Evolutionary conservation across 1,284 basidiomycete species (phyloP).

Genomic region (Cutaneotrichosporon daszewskae): DNA sequence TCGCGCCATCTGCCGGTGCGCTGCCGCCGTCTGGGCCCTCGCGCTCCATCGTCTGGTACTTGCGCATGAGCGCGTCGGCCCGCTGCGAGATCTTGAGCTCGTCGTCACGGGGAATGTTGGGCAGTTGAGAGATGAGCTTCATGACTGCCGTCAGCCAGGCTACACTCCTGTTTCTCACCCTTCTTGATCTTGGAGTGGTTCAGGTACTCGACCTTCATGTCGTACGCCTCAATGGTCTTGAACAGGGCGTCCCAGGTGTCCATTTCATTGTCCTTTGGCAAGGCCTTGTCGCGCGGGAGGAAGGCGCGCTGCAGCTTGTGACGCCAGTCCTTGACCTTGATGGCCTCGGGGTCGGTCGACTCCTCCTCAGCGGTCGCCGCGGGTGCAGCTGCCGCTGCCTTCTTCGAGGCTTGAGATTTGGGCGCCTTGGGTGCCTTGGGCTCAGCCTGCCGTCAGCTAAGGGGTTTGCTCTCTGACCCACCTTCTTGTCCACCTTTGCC

Average conservation of each 20-base stretch:
- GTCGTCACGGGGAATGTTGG: conserved; percentile 69
- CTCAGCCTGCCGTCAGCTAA: conserved; percentile 48
- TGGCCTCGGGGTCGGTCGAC: conserved; percentile 58
- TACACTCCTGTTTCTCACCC: conserved; percentile 30
- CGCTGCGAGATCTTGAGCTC: conserved; percentile 82
- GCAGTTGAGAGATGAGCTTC: conserved; percentile 78
- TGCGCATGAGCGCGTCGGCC: conserved; percentile 49
- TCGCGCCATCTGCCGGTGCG: conserved; percentile 10
- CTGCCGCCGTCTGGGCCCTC: conserved; percentile 1
- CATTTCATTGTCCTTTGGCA: conserved; percentile 61
- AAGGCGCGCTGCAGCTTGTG: conserved; percentile 87
- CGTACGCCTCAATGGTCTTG: conserved; percentile 73
- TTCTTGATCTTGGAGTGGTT: conserved; percentile 96
- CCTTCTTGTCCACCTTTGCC: conserved; percentile 50
- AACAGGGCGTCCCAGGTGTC: conserved; percentile 69
- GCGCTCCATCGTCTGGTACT: conserved; percentile 4
- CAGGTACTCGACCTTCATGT: conserved; percentile 79
- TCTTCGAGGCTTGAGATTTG: conserved; percentile 32
- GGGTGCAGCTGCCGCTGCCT: conserved; percentile 23
- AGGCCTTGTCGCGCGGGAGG: conserved; percentile 58
- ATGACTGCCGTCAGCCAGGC: conserved; percentile 57
- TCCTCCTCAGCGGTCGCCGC: conserved; percentile 24
- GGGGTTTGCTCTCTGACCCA: conserved; percentile 8
- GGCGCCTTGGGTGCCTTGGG: conserved; percentile 40
- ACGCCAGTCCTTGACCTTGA: conserved; percentile 76